Evolutionary conservation across 1,284 basidiomycete genomes (phyloP).

Genomic region (Fomitopsis pinicola): DNA sequence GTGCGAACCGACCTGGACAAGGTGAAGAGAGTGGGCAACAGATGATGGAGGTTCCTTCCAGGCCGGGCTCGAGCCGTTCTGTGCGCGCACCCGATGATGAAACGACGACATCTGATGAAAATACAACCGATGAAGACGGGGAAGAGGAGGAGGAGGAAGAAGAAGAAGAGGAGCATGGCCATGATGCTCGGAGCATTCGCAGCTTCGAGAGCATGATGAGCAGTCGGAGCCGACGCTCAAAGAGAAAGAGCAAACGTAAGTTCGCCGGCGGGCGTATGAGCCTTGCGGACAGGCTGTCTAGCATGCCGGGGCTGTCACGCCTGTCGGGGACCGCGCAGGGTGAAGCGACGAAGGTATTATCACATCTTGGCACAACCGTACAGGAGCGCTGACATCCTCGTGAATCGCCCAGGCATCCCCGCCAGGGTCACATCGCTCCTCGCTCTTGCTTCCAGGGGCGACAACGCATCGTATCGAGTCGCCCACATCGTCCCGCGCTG

Average conservation of each 20-base stretch:
- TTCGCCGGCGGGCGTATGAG: conserved; percentile 44
- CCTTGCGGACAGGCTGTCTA: conserved; percentile 72
- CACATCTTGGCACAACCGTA: background rate
- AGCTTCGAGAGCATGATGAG: conserved; percentile 84
- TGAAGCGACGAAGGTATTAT: conserved; percentile 22
- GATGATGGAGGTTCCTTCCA: conserved; percentile 55
- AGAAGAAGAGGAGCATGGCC: conserved; percentile 35
- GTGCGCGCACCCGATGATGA: conserved; percentile 26
- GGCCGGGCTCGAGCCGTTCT: conserved; percentile 51
- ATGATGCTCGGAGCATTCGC: conserved; percentile 65
- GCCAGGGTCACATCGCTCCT: conserved; percentile 41
- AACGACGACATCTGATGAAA: conserved; percentile 28
- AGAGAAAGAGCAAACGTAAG: conserved; percentile 20
- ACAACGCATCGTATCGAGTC: conserved; percentile 32
- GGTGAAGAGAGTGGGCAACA: conserved; percentile 62
- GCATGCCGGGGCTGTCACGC: conserved; percentile 57
- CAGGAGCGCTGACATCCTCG: background rate
- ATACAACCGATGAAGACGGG: conserved; percentile 25
- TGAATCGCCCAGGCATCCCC: conserved; percentile 33
- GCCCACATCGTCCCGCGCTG: conserved; percentile 41
- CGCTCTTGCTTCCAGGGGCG: conserved; percentile 34
- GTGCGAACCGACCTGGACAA: conserved; percentile 21
- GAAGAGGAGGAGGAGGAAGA: conserved; percentile 31
- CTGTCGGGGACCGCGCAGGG: conserved; percentile 27
- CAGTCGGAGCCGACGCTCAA: conserved; percentile 36